Evolutionary conservation across 169 alveolate genomes (phyloP), one percentile per base, ranked within the genome.

Genomic region (Cystoisospora suis): DNA sequence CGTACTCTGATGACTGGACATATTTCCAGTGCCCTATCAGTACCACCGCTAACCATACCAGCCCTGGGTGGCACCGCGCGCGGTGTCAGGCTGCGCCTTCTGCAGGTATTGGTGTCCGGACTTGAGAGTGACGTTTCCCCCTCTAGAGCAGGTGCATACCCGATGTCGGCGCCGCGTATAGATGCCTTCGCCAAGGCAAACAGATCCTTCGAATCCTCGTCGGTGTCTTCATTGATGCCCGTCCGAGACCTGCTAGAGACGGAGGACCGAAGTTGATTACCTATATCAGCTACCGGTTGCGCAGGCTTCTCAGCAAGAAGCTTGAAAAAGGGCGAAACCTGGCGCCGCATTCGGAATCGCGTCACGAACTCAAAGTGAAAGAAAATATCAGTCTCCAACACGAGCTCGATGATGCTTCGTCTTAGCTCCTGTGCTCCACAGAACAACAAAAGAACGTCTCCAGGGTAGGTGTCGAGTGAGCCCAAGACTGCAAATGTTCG

Each of bases 321-420:
- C 56, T 36, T 27, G 36, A 32, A n/a, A 0, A 81, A 34, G 12
- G 61, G 17, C 5, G 58, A 59, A 72, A 81, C 44, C 49, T 36
- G 94, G 75, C 93, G 87, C 65, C 95, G 81, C 61, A 89, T 91
- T 86, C 95, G 85, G 86, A 95, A 96, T 80, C 92, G 90, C 81
- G 95, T 92, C 59, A 95, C 79, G 34, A 92, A 94, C 53, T 95
- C 97, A 69, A 94, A 95, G 87, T 96, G 98, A 49, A 93, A 91
- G 72, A 92, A 88, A 96, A 96, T 94, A 90, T 96, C 98, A n/a
- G 98, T 96, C 65, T 94, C 97, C 45, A 96, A 59, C 32, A 96
- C 95, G 89, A 96, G 89, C 36, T 95, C 96, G 72, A 96, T 93
- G 3, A 86, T 86, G 34, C 5, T 34, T 65, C 36, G 29, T 27